Evolutionary conservation across 192 early-diverging fungal genomes (phyloP), one percentile per base, ranked within the genome.

Genomic region (Gorgonomyces haynaldii): DNA sequence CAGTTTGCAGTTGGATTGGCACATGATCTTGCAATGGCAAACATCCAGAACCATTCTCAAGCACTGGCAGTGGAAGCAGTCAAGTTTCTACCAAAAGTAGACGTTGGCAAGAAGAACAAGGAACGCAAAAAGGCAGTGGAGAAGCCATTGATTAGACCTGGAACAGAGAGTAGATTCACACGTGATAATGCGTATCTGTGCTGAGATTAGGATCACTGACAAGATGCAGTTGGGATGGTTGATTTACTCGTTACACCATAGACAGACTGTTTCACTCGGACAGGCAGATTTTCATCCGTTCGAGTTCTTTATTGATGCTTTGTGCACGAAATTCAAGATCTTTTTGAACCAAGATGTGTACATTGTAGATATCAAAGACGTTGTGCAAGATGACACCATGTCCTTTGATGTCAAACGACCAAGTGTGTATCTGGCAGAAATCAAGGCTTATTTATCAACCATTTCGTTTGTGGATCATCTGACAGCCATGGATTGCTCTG

Each of bases 341-440:
- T 47, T 36, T 20, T 20, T 39, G 29, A 43, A 50, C 37, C 37
- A 23, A n/a, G 46, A 20, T 26, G 17, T 49, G 3, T 49, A 49
- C 17, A 13, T 24, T 12, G 2, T 28, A 2, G 46, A 49, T 15
- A 37, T 49, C 20, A 12, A 22, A 9, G 28, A 19, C n/a, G 6
- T 19, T 29, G 29, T 17, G n/a, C 31, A 27, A 1, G 64, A 61
- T 7, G 55, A 38, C 5, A 44, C 30, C 21, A 52, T 66, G 34
- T 53, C 58, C 10, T 57, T 61, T 45, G 64, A 66, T 37, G 39
- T 62, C 26, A 66, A 66, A 48, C 48, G 64, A 4, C 64, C 64
- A 8, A 38, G 25, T 3, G 58, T 58, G 24, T 57, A 35, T n/a
- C 28, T 61, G 42, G 24, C 13, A 12, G 64, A 66, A 42, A 43